phyloP scores from a whole-genome alignment of 1,139 yeast species.

The Debaryomyces udenii region DNA sequence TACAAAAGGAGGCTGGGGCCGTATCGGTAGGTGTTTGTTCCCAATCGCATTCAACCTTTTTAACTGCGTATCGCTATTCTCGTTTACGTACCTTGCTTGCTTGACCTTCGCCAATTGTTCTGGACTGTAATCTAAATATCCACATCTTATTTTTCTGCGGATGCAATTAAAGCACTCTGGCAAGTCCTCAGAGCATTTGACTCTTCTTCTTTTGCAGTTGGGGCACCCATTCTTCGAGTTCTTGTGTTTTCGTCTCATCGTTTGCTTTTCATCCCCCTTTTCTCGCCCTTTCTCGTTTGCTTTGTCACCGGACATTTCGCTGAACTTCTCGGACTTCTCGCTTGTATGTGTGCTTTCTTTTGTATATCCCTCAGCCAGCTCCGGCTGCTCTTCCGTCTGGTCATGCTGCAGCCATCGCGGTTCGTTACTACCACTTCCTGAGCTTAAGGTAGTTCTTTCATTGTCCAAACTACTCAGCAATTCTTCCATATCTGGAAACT shows the following conservation, averaged over 20 bases:
- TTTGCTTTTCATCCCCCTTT: constrained; percentile 4
- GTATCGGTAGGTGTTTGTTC: no score
- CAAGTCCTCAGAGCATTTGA: constrained; percentile 46
- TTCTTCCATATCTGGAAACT: no score
- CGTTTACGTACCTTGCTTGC: constrained; percentile 16
- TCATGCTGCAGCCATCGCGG: no score
- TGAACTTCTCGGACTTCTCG: no score
- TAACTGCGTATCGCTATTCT: background rate
- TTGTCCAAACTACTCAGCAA: no score
- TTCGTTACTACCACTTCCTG: no score
- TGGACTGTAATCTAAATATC: constrained; percentile 39
- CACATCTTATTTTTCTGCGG: constrained; percentile 46
- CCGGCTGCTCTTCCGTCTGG: no score
- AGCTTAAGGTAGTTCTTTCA: no score
- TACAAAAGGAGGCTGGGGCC: background rate
- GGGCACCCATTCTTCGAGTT: constrained; percentile 45
- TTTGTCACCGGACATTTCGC: no score
- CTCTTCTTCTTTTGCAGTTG: constrained; percentile 47
- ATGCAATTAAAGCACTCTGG: constrained; percentile 47
- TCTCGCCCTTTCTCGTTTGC: background rate
- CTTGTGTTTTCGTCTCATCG: constrained; percentile 33
- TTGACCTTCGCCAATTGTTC: constrained; percentile 37
- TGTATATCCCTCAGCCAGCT: no score
- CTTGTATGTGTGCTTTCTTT: no score
- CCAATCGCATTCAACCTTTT: background rate